phyloP scores from a whole-genome alignment of 768 basidiomycete species.

The Russula emetica region DNA sequence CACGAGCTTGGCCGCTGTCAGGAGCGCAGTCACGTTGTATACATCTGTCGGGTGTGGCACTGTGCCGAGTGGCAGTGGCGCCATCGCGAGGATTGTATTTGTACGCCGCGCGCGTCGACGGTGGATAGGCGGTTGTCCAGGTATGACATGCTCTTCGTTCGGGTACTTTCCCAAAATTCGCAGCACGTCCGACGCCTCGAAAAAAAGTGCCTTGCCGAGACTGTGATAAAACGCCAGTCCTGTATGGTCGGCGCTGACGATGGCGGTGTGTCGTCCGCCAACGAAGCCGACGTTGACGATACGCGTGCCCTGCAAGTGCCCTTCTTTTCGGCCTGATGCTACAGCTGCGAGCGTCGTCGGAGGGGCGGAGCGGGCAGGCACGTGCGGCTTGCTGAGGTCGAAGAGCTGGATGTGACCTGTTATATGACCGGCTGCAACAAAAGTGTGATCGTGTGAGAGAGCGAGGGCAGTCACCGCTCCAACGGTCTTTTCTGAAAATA shows the following conservation, averaged over 20 bases:
- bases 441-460: slow-evolving; percentile 91
- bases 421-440: slow-evolving; percentile 82
- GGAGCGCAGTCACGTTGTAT: slow-evolving; percentile 75
- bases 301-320: slow-evolving; percentile 74
- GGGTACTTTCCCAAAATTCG: slow-evolving; percentile 92
- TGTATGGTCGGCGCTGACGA: slow-evolving; percentile 84
- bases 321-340: slow-evolving; percentile 74
- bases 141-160: slow-evolving; percentile 38
- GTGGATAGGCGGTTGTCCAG: slow-evolving; percentile 35
- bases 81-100: slow-evolving; percentile 69
- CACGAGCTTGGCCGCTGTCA: slow-evolving; percentile 88
- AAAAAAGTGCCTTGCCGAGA: slow-evolving; percentile 88
- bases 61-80: slow-evolving; percentile 77
- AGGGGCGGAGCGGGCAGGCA: slow-evolving; percentile 62
- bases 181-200: slow-evolving; percentile 91
- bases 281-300: slow-evolving; percentile 85
- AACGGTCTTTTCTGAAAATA: slow-evolving; percentile 47
- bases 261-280: slow-evolving; percentile 86
- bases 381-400: slow-evolving; percentile 65
- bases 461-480: slow-evolving; percentile 87
- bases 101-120: slow-evolving; percentile 48
- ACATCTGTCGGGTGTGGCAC: slow-evolving; percentile 68
- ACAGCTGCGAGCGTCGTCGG: slow-evolving; percentile 69
- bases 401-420: slow-evolving; percentile 84
- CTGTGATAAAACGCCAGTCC: slow-evolving; percentile 95